Percentiles rank a stretch among this genome's conserved stretches.
phyloP scores from a whole-genome alignment of 2,329 filamentous ascomycete genomes.

The Scleromitrula shiraiana region DNA sequence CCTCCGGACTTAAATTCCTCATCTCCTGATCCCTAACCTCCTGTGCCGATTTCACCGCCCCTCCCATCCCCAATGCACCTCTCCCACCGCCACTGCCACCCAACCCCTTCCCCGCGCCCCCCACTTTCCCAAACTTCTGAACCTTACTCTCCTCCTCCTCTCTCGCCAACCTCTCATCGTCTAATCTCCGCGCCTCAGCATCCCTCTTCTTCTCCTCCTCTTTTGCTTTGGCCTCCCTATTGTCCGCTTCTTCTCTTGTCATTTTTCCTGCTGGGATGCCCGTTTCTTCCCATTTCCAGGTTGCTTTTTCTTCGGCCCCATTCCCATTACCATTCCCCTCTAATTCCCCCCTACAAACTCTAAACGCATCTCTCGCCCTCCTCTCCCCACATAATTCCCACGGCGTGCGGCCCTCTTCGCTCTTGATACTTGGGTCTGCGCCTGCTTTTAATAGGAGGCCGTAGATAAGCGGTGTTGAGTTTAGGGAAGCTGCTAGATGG shows the following conservation, averaged over 20 bases:
- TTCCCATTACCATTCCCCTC: slow-evolving; percentile 67
- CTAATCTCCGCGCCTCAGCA: too few relatives aligned
- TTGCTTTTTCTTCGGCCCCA: too few relatives aligned
- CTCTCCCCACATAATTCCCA: slow-evolving; percentile 86
- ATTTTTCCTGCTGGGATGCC: slow-evolving; percentile 64
- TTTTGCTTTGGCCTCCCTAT: slow-evolving; percentile 62
- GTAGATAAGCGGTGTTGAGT: slow-evolving; percentile 66
- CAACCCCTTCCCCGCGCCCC: slow-evolving; percentile 34
- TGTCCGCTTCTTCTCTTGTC: slow-evolving; percentile 61
- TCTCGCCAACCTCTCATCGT: slow-evolving; percentile 55
- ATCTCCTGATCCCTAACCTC: slow-evolving; percentile 78
- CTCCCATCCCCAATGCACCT: slow-evolving; percentile 46
- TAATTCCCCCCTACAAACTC: slow-evolving; percentile 56
- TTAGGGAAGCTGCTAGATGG: slow-evolving; percentile 77
- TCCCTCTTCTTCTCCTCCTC: slow-evolving; percentile 67
- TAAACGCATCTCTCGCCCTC: slow-evolving; percentile 81
- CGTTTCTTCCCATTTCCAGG: slow-evolving; percentile 75
- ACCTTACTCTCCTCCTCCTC: slow-evolving; percentile 37
- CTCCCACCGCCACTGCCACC: background rate
- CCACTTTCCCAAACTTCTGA: slow-evolving; percentile 19
- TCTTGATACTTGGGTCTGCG: slow-evolving; percentile 65
- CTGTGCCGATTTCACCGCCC: slow-evolving; percentile 63
- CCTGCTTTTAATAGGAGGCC: slow-evolving; percentile 68
- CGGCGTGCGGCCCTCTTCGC: slow-evolving; percentile 70
- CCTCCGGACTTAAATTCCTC: slow-evolving; percentile 79